Conservation (phyloP, 2,329 filamentous ascomycete genomes). For the Ophiostoma montium region DNA sequence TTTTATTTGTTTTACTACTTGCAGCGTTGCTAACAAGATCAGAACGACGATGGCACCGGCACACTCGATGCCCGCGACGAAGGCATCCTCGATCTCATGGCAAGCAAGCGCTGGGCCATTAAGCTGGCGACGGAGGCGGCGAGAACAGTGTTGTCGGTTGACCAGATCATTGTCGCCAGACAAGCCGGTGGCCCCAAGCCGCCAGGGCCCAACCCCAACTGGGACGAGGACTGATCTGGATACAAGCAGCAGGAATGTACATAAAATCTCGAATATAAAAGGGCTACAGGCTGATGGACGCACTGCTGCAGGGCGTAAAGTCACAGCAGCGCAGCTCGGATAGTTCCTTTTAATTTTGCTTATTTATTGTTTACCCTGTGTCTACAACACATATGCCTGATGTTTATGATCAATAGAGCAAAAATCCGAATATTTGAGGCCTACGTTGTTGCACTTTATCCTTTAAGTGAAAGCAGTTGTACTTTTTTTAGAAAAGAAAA, state of each 20-base stretch:
- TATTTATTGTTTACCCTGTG: not conserved
- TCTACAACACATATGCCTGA: too few relatives aligned
- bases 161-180: constrained; percentile 97
- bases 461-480: too few relatives aligned
- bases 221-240: constrained; percentile 10
- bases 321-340: not conserved
- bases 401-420: too few relatives aligned
- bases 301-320: not conserved
- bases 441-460: too few relatives aligned
- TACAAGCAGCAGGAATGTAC: not conserved
- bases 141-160: constrained; percentile 84
- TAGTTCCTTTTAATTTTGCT: not conserved
- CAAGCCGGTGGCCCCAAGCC: constrained; percentile 97
- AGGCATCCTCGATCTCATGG: constrained; percentile 82
- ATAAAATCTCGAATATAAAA: not conserved
- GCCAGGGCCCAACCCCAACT: constrained; percentile 67
- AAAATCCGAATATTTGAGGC: too few relatives aligned
- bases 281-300: not conserved
- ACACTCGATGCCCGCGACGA: constrained; percentile 74
- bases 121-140: constrained; percentile 92
- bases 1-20: not conserved
- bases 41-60: constrained; percentile 64
- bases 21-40: constrained; percentile 17
- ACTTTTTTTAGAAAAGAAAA: too few relatives aligned
- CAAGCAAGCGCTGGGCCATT: constrained; percentile 92